phyloP scores from a whole-genome alignment of 2,329 filamentous ascomycete species.

The Beauveria sp. region DNA sequence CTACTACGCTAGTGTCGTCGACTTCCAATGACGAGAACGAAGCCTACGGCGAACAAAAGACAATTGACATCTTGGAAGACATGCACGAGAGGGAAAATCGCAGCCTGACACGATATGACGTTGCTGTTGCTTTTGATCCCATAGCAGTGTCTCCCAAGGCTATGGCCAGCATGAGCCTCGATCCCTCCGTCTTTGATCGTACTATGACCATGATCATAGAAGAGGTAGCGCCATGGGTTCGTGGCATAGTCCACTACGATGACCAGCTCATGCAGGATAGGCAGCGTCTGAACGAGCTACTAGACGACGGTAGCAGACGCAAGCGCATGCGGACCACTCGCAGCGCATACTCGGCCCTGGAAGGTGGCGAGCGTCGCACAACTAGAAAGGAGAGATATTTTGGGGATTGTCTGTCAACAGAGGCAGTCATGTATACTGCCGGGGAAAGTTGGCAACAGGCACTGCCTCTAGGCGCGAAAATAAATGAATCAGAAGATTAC shows the following conservation, averaged over 20 bases:
- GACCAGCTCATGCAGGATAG: constrained; percentile 61
- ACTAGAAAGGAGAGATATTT: constrained; percentile 71
- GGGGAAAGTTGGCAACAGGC: constrained; percentile 31
- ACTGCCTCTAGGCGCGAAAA: background rate
- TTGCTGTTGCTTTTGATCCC: constrained; percentile 53
- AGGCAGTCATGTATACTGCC: constrained; percentile 59
- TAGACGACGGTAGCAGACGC: constrained; percentile 47
- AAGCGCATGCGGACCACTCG: constrained; percentile 62
- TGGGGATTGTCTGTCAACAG: constrained; percentile 49
- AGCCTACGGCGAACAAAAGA: constrained; percentile 21
- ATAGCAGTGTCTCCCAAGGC: constrained; percentile 46
- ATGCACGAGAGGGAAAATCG: constrained; percentile 24
- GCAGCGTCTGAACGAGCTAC: constrained; percentile 50
- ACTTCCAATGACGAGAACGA: background rate
- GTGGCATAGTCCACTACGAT: constrained; percentile 74
- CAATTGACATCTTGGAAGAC: constrained; percentile 30
- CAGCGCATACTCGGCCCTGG: constrained; percentile 67
- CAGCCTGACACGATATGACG: constrained; percentile 40
- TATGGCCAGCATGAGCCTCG: constrained; percentile 35
- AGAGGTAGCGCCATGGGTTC: constrained; percentile 86
- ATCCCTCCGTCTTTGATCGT: constrained; percentile 71
- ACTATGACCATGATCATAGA: constrained; percentile 56
- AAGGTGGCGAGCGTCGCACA: constrained; percentile 60
- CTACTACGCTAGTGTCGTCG: constrained; percentile 20
- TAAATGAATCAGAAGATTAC: background rate